Conservation (phyloP, 169 alveolate species). For the Eimeria praecox region DNA sequence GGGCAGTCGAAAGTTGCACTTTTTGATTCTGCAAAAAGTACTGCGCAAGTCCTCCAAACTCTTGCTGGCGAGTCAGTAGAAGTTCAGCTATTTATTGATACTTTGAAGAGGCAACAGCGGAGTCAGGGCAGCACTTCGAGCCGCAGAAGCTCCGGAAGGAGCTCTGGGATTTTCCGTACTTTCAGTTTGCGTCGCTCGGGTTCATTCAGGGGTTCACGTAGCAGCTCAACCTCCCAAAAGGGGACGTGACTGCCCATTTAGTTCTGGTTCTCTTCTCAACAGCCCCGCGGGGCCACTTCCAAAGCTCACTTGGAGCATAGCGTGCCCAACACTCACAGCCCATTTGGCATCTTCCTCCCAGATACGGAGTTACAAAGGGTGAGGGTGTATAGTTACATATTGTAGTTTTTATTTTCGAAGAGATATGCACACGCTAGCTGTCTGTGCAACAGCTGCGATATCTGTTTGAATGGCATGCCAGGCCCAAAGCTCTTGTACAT, state of each 20-base stretch:
- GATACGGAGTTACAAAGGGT: not conserved
- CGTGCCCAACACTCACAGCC: not conserved
- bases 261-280: not conserved
- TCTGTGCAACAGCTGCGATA: not conserved
- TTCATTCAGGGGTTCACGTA: not conserved
- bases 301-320: not conserved
- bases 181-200: not conserved
- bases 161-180: not conserved
- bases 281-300: not conserved
- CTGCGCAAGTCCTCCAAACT: not conserved
- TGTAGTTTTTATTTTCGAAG: not conserved
- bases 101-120: not conserved
- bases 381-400: not conserved
- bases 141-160: not conserved
- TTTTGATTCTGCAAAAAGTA: not conserved
- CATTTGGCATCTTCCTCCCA: not conserved
- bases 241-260: not conserved
- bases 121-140: not conserved
- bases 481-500: not conserved
- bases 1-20: not conserved
- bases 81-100: not conserved
- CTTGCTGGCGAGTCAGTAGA: not conserved
- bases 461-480: not conserved
- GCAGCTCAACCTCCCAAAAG: not conserved
- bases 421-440: not conserved